These are phyloP conservation scores for Chlorella sp. DNA, from an alignment of 139 green algal species.

Conservation along the genomic window DNA sequence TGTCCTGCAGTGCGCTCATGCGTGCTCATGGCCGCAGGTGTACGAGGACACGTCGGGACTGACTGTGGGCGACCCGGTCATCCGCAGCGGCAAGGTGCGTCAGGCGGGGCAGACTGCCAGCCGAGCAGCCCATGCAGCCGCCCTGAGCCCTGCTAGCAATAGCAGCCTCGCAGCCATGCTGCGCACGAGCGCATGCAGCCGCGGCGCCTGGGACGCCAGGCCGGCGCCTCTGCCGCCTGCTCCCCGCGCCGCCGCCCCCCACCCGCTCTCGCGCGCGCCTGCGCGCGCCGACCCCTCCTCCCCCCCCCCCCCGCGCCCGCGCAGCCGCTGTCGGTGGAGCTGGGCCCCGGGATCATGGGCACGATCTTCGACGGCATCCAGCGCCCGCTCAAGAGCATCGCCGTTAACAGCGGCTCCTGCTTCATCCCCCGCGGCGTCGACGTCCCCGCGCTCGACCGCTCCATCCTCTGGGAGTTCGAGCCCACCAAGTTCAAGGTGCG, in stretches of 20 bases:
- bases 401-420: constrained; percentile 69
- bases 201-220: too few relatives aligned
- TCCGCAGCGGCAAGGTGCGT: constrained; percentile 87
- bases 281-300: too few relatives aligned
- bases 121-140: too few relatives aligned
- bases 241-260: neutral
- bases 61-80: constrained; percentile 91
- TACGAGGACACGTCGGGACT: constrained; percentile 98
- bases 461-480: constrained; percentile 90
- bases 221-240: neutral
- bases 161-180: too few relatives aligned
- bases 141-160: too few relatives aligned
- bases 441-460: constrained; percentile 86
- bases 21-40: constrained; percentile 54
- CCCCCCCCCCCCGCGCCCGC: neutral
- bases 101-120: too few relatives aligned
- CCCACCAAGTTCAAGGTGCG: constrained; percentile 85
- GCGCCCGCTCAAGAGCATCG: constrained; percentile 95
- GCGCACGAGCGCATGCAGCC: too few relatives aligned
- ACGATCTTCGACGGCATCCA: constrained; percentile 99
- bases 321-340: constrained; percentile 94
- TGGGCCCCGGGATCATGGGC: constrained; percentile 94
- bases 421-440: constrained; percentile 98
- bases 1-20: neutral
- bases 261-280: too few relatives aligned